Base-by-base conservation (phyloP, 2,329 filamentous ascomycete genomes). In the Domatiomyces globalis region DNA sequence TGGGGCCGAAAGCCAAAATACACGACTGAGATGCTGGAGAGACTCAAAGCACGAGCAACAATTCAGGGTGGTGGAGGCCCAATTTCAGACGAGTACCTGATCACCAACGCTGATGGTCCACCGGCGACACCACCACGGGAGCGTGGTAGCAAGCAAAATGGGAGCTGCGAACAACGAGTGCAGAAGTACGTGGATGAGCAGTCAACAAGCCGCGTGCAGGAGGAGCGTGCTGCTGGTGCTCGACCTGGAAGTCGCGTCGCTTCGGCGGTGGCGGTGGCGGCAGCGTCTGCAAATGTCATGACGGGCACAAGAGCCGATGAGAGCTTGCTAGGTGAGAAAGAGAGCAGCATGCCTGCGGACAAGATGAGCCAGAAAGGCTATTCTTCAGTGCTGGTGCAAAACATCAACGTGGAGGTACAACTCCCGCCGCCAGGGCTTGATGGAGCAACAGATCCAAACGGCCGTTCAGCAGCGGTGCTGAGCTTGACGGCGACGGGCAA, bases 331-430 rank as follows among this genome's bases (percentile, higher is more conserved):
- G 49, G 29, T 53, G 51, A 50, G 46, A 50, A 17, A 39, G 45
- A 42, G 44, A 39, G 29, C 22, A n/a, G n/a, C 18, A 20, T 46
- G 9, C 6, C 49, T 42, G 43, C 36, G 17, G 49, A 51, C n/a
- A 33, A 19, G 17, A 6, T 54, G 45, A 55, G 46, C 55, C 56
- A 52, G 51, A 61, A 61, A 51, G 56, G 57, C 45, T 56, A 56
- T 33, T 58, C 56, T 15, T 59, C 54, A 17, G 56, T 58, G 43
- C 54, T 54, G 39, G 49, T 60, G 17, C 58, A 60, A 44, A 60
- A 59, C 45, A 51, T 59, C 17, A 56, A 60, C 51, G 58, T 57
- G 25, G 50, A 56, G 50, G 58, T 53, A 39, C 54, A 54, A n/a
- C 54, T 60, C 15, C 58, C 58, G 19, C 56, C 56, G 48, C 56